Conservation (phyloP, 257 asterid genomes). For the Marsdenia floribunda region DNA sequence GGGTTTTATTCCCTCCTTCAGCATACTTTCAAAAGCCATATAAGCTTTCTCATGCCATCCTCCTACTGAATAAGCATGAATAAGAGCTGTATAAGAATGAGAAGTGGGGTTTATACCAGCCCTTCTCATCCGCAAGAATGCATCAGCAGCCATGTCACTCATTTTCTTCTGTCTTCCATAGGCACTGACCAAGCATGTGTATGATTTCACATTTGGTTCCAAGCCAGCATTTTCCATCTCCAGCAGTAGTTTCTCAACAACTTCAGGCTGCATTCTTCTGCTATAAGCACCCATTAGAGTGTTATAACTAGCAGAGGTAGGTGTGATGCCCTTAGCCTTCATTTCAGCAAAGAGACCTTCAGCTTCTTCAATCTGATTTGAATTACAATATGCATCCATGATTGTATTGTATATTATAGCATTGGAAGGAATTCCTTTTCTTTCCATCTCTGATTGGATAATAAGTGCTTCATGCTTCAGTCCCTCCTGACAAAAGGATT, state of each 20-base stretch:
- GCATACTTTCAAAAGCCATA: slow-evolving; percentile 64
- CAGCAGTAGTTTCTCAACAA: slow-evolving; percentile 65
- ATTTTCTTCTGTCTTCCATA: slow-evolving; percentile 75
- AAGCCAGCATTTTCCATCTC: slow-evolving; percentile 72
- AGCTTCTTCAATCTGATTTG: slow-evolving; percentile 77
- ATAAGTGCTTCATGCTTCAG: slow-evolving; percentile 77
- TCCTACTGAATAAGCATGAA: slow-evolving; percentile 70
- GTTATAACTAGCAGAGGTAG: slow-evolving; percentile 72
- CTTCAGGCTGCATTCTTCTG: slow-evolving; percentile 76
- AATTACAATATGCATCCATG: slow-evolving; percentile 76
- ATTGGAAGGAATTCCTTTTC: slow-evolving; percentile 67
- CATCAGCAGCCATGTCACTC: slow-evolving; percentile 88
- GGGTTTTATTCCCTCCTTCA: slow-evolving; percentile 63
- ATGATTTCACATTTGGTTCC: slow-evolving; percentile 76
- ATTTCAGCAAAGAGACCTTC: slow-evolving; percentile 88
- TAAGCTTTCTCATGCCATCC: slow-evolving; percentile 89
- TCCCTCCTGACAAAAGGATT: slow-evolving; percentile 89
- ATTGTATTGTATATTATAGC: slow-evolving; percentile 68
- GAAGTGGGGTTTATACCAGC: slow-evolving; percentile 78
- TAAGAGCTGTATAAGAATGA: slow-evolving; percentile 84
- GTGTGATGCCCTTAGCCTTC: slow-evolving; percentile 59
- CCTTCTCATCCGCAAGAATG: slow-evolving; percentile 78
- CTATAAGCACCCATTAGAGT: slow-evolving; percentile 86
- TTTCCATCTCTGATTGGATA: slow-evolving; percentile 81
- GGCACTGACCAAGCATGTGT: slow-evolving; percentile 83